Base-by-base conservation (phyloP, 2,329 filamentous ascomycete genomes). In the Rhynchosporium agropyri region DNA sequence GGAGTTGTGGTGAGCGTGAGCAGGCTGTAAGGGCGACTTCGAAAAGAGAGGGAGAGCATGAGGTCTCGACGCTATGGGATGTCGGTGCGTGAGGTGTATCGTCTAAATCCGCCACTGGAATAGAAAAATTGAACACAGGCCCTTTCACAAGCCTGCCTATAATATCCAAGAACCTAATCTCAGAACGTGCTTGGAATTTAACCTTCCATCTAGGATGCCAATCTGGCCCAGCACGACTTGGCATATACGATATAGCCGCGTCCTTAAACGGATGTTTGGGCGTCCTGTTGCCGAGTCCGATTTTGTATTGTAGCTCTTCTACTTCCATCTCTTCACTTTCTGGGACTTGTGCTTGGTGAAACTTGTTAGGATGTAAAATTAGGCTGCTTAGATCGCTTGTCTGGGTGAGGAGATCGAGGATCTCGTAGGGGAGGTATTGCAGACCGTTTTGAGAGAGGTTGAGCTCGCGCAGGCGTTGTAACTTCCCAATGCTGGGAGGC, bases 361-460 rank as follows among this genome's bases (percentile, higher is more conserved):
- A 87, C 0, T 84, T 84, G 69, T 91, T 91, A 0, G 88, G 87
- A 61, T 85, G 81, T 2, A 88, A 68, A 31, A 77, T 78, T n/a
- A 90, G 74, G 4, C 79, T 78, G 12, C 74, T 72, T n/a, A 89
- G 77, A 26, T 78, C 79, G 51, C 77, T 74, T 0, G 75, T 71
- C 9, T 74, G 71, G 38, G 77, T 74, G 26, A 89, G 74, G 2
- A 90, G 77, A 29, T 82, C 74, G 0, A 90, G 77, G 0, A 91
- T 76, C 70, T 90, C 87, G 60, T 79, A 82, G 0, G 89, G 89
- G 0, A 92, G 78, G 64, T 78, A 82, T 6, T 78, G 79, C 10
- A 92, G 77, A 4, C 76, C 75, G 65, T 91, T 91, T 59, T 88
- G 83, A 0, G 86, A 84, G 8, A 92, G 69, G 68, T 90, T 91